phyloP scores from a whole-genome alignment of 352 stramenopile genomes.

The Phytophthora agathidicida region DNA sequence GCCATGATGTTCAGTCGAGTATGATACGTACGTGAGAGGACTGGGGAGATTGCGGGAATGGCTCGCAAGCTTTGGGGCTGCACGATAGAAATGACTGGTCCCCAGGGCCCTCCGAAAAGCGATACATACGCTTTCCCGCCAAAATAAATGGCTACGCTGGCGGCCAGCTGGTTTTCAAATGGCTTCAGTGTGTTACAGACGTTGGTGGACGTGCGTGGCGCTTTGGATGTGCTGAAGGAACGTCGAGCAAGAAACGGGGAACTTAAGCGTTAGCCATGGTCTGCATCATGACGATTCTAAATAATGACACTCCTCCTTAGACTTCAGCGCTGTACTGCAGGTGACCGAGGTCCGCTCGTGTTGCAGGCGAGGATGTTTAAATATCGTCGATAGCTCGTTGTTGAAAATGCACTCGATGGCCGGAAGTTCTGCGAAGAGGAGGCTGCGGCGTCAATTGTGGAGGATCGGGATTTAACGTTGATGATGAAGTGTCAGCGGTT shows the following conservation, averaged over 20 bases:
- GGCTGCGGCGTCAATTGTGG: constrained; percentile 5
- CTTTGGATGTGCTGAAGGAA: too few relatives aligned
- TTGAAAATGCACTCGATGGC: constrained; percentile 13
- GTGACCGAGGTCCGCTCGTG: too few relatives aligned
- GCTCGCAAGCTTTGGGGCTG: too few relatives aligned
- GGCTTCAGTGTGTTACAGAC: too few relatives aligned
- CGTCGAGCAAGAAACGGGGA: too few relatives aligned
- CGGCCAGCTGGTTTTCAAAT: constrained; percentile 24
- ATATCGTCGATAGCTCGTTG: neutral
- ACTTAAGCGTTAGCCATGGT: too few relatives aligned
- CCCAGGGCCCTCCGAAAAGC: constrained; percentile 26
- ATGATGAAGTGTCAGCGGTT: neutral
- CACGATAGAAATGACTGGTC: constrained; percentile 55
- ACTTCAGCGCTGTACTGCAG: too few relatives aligned
- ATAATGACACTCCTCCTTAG: too few relatives aligned
- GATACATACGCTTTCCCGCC: constrained; percentile 23
- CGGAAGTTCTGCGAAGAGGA: constrained; percentile 1
- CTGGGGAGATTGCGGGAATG: constrained; percentile 34
- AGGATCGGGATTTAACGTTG: neutral
- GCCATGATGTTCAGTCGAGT: constrained; percentile 49
- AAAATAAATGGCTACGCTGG: constrained; percentile 29
- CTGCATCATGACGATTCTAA: too few relatives aligned
- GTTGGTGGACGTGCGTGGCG: too few relatives aligned
- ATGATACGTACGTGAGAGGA: neutral
- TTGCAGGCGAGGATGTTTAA: neutral